Percentiles rank a stretch among this genome's conserved stretches.
phyloP scores from a whole-genome alignment of 805 yeast genomes.

The Teunomyces lycoperdinae region DNA sequence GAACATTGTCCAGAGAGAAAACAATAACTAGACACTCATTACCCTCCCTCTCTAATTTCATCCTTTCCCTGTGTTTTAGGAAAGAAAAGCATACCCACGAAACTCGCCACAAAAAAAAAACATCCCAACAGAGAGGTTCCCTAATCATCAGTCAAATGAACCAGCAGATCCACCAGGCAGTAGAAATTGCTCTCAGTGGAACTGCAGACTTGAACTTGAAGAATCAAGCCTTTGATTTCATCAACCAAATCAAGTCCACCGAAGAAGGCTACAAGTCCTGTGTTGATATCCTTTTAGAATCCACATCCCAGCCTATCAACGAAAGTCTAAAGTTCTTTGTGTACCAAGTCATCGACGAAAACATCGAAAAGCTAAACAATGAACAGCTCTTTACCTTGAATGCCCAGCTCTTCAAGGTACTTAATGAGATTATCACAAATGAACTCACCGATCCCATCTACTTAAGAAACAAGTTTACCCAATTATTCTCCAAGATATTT shows the following conservation, averaged over 20 bases:
- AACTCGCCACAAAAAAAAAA: too few species aligned
- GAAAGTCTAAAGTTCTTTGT: constrained; percentile 64
- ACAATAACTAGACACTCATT: background rate
- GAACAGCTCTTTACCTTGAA: constrained; percentile 48
- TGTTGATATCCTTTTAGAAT: constrained; percentile 41
- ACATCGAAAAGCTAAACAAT: constrained; percentile 42
- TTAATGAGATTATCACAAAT: constrained; percentile 21
- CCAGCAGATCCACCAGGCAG: constrained; percentile 83
- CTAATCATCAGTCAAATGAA: constrained; percentile 20
- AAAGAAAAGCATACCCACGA: background rate
- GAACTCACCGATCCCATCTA: constrained; percentile 24
- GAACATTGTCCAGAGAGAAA: background rate
- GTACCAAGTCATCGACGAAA: constrained; percentile 65
- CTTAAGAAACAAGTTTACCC: constrained; percentile 36
- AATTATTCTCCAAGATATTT: constrained; percentile 32
- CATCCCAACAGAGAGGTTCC: too few species aligned
- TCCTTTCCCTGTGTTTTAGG: background rate
- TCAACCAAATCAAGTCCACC: constrained; percentile 51
- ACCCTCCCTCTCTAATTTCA: background rate
- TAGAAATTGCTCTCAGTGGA: constrained; percentile 74
- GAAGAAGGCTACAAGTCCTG: constrained; percentile 57
- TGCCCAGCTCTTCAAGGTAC: constrained; percentile 45
- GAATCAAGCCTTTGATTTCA: constrained; percentile 50
- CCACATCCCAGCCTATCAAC: constrained; percentile 27
- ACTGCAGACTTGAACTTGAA: constrained; percentile 59